Conservation (phyloP, 306 rosid genomes). For the Trifolium subterraneum region DNA sequence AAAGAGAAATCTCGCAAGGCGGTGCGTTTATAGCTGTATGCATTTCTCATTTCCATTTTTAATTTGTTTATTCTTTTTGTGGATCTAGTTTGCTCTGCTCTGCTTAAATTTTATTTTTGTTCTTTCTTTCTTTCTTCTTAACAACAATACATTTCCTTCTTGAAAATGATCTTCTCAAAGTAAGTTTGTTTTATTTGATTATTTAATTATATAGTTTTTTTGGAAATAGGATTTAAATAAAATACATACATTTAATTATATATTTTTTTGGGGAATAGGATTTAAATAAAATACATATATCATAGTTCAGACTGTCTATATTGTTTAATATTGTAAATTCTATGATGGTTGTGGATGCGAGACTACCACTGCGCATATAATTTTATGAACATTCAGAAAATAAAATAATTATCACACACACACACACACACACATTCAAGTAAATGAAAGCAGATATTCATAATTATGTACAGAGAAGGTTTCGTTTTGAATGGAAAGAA, state of each 20-base stretch:
- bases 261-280: conserved; percentile 7
- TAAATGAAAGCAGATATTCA: background rate
- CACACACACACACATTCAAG: background rate
- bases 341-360: conserved; percentile 6
- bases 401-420: background rate
- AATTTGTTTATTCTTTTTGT: conserved; percentile 29
- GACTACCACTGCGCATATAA: background rate
- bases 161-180: background rate
- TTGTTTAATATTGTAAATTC: background rate
- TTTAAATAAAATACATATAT: conserved; percentile 14
- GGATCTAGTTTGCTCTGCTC: conserved; percentile 33
- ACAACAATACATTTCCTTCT: conserved; percentile 25
- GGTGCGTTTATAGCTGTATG: conserved; percentile 78
- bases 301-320: conserved; percentile 7
- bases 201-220: conserved; percentile 2
- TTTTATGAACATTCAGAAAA: conserved; percentile 1
- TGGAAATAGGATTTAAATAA: conserved; percentile 19
- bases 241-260: conserved; percentile 12
- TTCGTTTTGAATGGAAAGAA: conserved; percentile 7
- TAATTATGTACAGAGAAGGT: background rate
- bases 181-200: conserved; percentile 18
- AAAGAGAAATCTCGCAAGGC: conserved; percentile 97
- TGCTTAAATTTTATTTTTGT: background rate
- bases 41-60: conserved; percentile 43
- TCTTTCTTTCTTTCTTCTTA: background rate